Conservation (phyloP, 2,329 filamentous ascomycete genomes). For the Aspergillus awamori region DNA sequence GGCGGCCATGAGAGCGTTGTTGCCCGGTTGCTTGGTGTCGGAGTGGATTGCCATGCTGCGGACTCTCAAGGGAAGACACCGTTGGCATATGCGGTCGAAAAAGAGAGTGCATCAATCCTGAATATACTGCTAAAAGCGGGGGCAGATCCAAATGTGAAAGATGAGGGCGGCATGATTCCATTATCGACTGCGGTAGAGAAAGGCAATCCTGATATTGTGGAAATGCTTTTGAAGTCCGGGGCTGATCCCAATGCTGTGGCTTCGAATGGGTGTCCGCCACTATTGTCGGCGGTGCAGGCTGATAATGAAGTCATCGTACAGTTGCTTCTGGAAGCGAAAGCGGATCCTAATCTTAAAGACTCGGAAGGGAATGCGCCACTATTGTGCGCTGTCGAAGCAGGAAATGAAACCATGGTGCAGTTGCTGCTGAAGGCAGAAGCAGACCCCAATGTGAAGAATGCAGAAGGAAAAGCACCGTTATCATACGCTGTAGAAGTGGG, state of each 20-base stretch:
- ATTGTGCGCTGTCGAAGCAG: constrained; percentile 21
- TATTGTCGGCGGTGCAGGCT: constrained; percentile 20
- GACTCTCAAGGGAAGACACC: constrained; percentile 23
- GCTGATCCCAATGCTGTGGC: constrained; percentile 20
- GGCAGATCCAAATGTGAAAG: constrained; percentile 20
- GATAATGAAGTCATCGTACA: constrained; percentile 26
- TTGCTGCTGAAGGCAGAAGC: constrained; percentile 22
- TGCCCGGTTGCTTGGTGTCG: constrained; percentile 13
- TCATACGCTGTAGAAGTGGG: constrained; percentile 22
- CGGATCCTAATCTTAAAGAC: constrained; percentile 19
- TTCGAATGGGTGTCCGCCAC: constrained; percentile 13
- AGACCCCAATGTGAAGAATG: constrained; percentile 14
- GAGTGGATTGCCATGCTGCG: constrained; percentile 19
- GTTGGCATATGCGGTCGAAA: constrained; percentile 22
- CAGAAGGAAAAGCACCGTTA: constrained; percentile 17
- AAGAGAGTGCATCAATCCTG: constrained; percentile 18
- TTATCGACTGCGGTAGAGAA: constrained; percentile 23
- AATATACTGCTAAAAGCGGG: constrained; percentile 19
- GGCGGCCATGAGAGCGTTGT: constrained; percentile 23
- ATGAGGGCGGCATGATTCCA: constrained; percentile 19
- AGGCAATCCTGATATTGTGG: constrained; percentile 23
- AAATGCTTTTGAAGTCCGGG: constrained; percentile 23
- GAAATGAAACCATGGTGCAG: constrained; percentile 20
- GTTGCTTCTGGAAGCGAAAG: constrained; percentile 22
- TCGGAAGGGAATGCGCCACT: constrained; percentile 16